Percentiles rank a stretch among this genome's conserved stretches.
Evolutionary conservation across 768 basidiomycete species (phyloP).

Genomic region (Terana coerulea): DNA sequence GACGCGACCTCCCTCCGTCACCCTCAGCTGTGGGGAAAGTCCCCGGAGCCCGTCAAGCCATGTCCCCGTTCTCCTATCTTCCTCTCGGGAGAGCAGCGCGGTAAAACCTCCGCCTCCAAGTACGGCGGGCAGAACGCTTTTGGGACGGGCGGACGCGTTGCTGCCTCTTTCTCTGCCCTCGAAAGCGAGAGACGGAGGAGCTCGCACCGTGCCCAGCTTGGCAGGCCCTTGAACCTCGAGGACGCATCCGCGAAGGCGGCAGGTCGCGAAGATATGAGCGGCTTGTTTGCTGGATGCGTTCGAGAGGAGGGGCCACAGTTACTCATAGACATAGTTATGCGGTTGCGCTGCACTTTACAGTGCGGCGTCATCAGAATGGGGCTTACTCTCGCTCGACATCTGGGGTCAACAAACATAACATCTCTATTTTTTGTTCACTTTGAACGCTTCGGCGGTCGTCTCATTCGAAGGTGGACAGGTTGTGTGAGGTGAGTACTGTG

Average conservation of each 20-base stretch:
- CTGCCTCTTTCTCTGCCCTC: conserved; percentile 9
- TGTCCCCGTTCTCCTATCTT: conserved; percentile 39
- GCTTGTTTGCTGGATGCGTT: conserved; percentile 41
- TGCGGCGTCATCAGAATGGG: conserved; percentile 78
- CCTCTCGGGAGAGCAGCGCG: conserved; percentile 33
- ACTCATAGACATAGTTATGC: conserved; percentile 90
- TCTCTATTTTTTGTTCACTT: conserved; percentile 49
- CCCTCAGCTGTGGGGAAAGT: conserved; percentile 85
- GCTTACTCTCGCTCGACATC: conserved; percentile 77
- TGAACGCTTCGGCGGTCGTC: conserved; percentile 53
- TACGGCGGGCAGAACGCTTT: conserved; percentile 55
- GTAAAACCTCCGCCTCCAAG: conserved; percentile 78
- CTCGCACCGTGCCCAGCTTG: conserved; percentile 38
- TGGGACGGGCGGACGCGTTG: conserved; percentile 39
- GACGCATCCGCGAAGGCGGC: conserved; percentile 36
- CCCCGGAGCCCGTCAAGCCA: conserved; percentile 81
- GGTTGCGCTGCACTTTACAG: conserved; percentile 57
- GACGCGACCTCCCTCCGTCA: conserved; percentile 41
- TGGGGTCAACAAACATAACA: conserved; percentile 33
- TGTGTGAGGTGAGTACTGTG: conserved; percentile 4
- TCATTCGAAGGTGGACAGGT: conserved; percentile 19
- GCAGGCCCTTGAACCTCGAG: not conserved
- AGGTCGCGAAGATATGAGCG: conserved; percentile 78
- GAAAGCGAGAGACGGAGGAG: conserved; percentile 22
- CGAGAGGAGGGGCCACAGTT: conserved; percentile 47